A percentile compares a stretch with the other conserved stretches of the same genome.
Evolutionary conservation across 2,329 filamentous ascomycete genomes (phyloP).

Genomic region (Alternaria conjuncta): DNA sequence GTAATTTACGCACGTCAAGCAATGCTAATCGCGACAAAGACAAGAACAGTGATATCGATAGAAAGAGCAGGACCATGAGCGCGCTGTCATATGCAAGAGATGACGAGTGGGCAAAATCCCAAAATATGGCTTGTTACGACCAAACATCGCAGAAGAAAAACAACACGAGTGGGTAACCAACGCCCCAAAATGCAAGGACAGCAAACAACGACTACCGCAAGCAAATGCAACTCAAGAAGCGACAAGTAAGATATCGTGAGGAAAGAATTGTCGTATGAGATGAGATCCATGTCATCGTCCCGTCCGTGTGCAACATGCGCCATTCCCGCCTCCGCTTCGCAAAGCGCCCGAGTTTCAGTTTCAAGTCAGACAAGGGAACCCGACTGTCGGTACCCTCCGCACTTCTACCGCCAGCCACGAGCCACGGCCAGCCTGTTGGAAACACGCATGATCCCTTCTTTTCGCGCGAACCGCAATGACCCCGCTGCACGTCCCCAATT

Average conservation of each 20-base stretch:
- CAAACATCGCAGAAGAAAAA: background rate
- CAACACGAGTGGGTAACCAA: background rate
- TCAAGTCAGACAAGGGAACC: constrained; percentile 15
- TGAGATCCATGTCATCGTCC: background rate
- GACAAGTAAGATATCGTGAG: background rate
- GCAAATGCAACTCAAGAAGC: background rate
- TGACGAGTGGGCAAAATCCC: background rate
- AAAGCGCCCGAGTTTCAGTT: constrained; percentile 3
- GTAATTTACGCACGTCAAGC: background rate
- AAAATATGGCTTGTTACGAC: background rate
- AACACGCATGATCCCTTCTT: constrained; percentile 3
- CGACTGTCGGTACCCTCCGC: constrained; percentile 5
- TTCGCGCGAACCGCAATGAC: background rate
- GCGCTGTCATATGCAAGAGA: background rate
- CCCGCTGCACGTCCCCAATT: background rate
- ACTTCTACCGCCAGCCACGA: background rate
- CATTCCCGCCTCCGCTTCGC: background rate
- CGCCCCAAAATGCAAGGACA: constrained; percentile 7
- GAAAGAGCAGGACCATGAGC: background rate
- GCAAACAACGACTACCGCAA: background rate
- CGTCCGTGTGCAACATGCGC: constrained; percentile 5
- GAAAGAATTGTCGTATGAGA: background rate
- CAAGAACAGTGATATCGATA: background rate
- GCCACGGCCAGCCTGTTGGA: background rate
- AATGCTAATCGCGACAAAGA: background rate